Evolutionary conservation across 2,329 filamentous ascomycete species (phyloP).

Genomic region (Talaromyces verruculosus): DNA sequence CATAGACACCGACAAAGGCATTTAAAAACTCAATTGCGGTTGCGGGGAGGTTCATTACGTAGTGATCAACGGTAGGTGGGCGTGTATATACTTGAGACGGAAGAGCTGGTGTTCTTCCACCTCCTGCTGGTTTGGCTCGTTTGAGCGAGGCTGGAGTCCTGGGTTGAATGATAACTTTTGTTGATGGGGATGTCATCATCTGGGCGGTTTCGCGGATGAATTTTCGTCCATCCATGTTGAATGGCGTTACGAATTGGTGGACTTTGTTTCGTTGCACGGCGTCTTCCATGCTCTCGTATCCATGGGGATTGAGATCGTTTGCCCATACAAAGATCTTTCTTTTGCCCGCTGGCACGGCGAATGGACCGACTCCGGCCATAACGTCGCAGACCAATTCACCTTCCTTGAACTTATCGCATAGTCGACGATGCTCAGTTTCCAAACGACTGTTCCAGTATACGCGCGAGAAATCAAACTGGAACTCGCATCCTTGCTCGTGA

Average conservation of each 20-base stretch:
- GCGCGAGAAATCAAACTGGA: constrained; percentile 89
- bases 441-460: constrained; percentile 98
- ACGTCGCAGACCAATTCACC: constrained; percentile 93
- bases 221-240: constrained; percentile 75
- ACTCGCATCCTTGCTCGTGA: constrained; percentile 79
- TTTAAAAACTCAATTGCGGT: constrained; percentile 81
- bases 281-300: constrained; percentile 68
- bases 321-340: constrained; percentile 91
- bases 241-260: constrained; percentile 69
- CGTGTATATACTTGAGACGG: constrained; percentile 33
- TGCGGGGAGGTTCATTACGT: constrained; percentile 96
- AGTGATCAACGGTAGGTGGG: constrained; percentile 81
- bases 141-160: constrained; percentile 35
- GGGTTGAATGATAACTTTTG: constrained; percentile 54
- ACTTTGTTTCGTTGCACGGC: constrained; percentile 80
- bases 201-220: constrained; percentile 75
- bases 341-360: constrained; percentile 87
- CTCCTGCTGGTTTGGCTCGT: constrained; percentile 26
- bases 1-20: constrained; percentile 75
- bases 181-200: constrained; percentile 50
- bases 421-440: constrained; percentile 80
- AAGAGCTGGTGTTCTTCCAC: constrained; percentile 19
- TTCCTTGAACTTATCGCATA: constrained; percentile 72
- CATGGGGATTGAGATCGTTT: constrained; percentile 94
- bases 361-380: constrained; percentile 96